Evolutionary conservation across 768 basidiomycete genomes (phyloP).

Genomic region (Rhizopogon vesiculosus): DNA sequence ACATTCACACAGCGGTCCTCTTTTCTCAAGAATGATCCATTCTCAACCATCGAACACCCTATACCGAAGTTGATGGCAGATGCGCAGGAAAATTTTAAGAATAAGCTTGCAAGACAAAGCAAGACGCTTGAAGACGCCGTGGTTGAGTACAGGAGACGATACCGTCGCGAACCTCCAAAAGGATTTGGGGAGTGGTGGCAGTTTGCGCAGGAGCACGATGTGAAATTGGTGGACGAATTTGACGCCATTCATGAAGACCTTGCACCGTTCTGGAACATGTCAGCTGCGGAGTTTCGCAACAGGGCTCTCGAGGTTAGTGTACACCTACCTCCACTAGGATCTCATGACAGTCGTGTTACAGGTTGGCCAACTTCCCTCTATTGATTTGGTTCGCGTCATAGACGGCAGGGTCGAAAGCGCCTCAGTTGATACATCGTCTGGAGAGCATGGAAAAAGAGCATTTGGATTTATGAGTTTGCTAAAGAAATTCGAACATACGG

Average conservation of each 20-base stretch:
- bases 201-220: constrained; percentile 68
- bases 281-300: constrained; percentile 66
- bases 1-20: constrained; percentile 16
- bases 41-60: constrained; percentile 50
- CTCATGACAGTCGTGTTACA: constrained; percentile 22
- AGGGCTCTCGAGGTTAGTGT: constrained; percentile 52
- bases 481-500: constrained; percentile 61
- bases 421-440: too few relatives aligned
- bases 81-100: constrained; percentile 69
- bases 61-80: constrained; percentile 81
- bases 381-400: constrained; percentile 76
- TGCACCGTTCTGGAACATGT: constrained; percentile 77
- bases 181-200: constrained; percentile 92
- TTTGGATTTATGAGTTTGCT: constrained; percentile 75
- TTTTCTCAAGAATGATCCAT: constrained; percentile 5
- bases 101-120: constrained; percentile 70
- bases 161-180: constrained; percentile 74
- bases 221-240: constrained; percentile 88
- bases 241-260: constrained; percentile 74
- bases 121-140: constrained; percentile 76
- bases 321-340: background rate
- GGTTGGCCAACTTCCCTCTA: constrained; percentile 75
- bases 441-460: constrained; percentile 72
- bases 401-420: too few relatives aligned
- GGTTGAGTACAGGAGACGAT: constrained; percentile 73